Conservation (phyloP, 164 flowering plant species). For the Liquidambar formosana region DNA sequence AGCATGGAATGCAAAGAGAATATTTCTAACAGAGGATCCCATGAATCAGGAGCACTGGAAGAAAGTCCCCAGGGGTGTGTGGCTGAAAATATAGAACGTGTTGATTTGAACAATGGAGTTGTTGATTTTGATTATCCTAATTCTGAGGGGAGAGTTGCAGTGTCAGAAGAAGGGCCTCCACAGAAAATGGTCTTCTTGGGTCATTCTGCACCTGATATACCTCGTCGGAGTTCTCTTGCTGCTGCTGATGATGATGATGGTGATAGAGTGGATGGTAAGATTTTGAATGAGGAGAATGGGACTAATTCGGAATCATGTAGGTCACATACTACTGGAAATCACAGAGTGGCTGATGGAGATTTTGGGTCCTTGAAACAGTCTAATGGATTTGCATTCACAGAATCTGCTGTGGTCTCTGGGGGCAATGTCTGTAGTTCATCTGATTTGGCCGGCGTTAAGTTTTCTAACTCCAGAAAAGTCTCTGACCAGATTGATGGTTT, state of each 20-base stretch:
- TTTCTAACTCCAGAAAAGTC: constrained; percentile 16
- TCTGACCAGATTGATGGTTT: constrained; percentile 24
- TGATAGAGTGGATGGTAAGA: constrained; percentile 7
- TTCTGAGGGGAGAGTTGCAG: constrained; percentile 13
- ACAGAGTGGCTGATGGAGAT: constrained; percentile 16
- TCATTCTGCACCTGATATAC: constrained; percentile 14
- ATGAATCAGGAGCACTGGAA: constrained; percentile 22
- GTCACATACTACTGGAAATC: constrained; percentile 18
- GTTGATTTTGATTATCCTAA: constrained; percentile 12
- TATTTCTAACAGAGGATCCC: constrained; percentile 15
- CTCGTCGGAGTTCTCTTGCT: constrained; percentile 17
- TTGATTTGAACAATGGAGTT: constrained; percentile 18
- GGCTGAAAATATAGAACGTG: constrained; percentile 11
- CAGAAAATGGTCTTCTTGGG: constrained; percentile 16
- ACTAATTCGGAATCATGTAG: constrained; percentile 10
- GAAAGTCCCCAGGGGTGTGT: constrained; percentile 10
- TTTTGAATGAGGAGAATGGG: constrained; percentile 19
- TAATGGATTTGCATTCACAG: constrained; percentile 32
- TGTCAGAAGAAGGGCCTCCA: constrained; percentile 18
- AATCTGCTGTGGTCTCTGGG: constrained; percentile 16
- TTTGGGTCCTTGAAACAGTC: constrained; percentile 29
- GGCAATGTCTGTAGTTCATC: constrained; percentile 15
- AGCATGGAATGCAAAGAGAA: constrained; percentile 22
- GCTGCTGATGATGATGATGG: constrained; percentile 18
- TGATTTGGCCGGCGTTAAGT: constrained; percentile 16